Base-by-base conservation (phyloP, 768 basidiomycete species). In the Suillus ampliporus region DNA sequence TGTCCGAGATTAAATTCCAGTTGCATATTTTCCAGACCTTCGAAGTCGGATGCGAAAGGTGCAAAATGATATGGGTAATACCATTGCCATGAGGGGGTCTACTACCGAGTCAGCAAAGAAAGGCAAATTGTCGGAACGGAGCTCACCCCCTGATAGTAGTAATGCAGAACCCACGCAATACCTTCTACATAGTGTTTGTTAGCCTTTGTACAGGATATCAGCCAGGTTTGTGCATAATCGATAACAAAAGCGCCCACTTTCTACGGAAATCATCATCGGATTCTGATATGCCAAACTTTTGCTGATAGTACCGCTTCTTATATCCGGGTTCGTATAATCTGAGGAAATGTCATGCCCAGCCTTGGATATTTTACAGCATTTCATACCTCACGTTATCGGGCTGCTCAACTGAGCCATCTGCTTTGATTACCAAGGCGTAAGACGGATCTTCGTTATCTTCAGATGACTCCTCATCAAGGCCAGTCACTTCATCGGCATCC, bases 21-120 rank as follows among this genome's bases (percentile, higher is more conserved):
- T 41, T 94, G 79, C 86, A 96, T 87, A 65, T 87, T 82, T 40
- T 83, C 84, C 52, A 97, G 80, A 50, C 92, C 89, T 61, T 85
- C 84, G 67, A 99, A 98, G 75, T 99, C 97, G 64, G 90, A 89
- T 9, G 97, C 97, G 74, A 99, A 99, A 1, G 97, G 97, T 14
- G 97, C 94, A 74, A 97, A 99, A 76, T 99, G 97, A 71, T 91
- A 96, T 1, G 97, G 97, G 75, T 98, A 99, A 78, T 91, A 99
- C 97, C 97, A 99, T 71, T 95, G 88, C 97, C 97, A 99, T 3
- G 96, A 97, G 4, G 93, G 92, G 9, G 92, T 87, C 94, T 91
- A 28, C 17, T 26, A 40, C 38, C 37, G 63, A 48, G 52, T 43
- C 50, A 57, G 57, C n/a, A 57, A 44, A 65, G 35, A 15, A 63